phyloP scores from a whole-genome alignment of 768 basidiomycete genomes.

The Amanita muscaria region DNA sequence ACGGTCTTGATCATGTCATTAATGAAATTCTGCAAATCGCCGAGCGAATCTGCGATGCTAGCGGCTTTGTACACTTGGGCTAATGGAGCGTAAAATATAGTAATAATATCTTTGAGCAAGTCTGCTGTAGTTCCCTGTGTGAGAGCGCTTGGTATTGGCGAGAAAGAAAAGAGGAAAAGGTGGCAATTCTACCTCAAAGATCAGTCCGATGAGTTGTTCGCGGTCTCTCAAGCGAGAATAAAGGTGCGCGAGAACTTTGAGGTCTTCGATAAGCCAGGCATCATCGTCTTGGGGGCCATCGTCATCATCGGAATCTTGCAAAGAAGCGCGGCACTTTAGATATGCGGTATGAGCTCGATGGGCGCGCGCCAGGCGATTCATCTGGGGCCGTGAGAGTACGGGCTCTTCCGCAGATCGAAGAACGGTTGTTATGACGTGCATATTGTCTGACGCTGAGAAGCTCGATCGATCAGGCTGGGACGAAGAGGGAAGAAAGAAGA shows the following conservation, averaged over 20 bases:
- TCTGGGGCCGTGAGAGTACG: conserved; percentile 62
- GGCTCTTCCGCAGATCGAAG: conserved; percentile 76
- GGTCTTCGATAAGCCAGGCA: conserved; percentile 93
- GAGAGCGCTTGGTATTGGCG: neutral
- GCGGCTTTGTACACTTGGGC: conserved; percentile 97
- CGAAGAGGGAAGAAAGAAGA: neutral
- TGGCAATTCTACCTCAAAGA: conserved; percentile 70
- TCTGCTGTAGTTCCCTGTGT: conserved; percentile 87
- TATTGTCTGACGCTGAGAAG: conserved; percentile 50
- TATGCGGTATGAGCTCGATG: conserved; percentile 77
- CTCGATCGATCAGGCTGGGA: neutral
- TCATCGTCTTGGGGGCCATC: conserved; percentile 92
- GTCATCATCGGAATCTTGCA: conserved; percentile 85
- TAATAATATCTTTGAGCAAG: conserved; percentile 94
- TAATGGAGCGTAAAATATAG: conserved; percentile 94
- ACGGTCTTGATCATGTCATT: conserved; percentile 94
- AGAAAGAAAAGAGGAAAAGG: neutral
- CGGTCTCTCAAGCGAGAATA: conserved; percentile 78
- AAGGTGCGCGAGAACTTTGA: conserved; percentile 69
- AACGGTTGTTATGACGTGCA: conserved; percentile 72
- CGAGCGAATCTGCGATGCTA: conserved; percentile 88
- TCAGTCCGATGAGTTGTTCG: conserved; percentile 84
- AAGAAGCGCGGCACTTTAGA: conserved; percentile 42
- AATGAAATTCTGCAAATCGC: conserved; percentile 88
- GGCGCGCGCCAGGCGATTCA: conserved; percentile 72